Evolutionary conservation across 257 asterid genomes (phyloP), one percentile per base, ranked within the genome.

Genomic region (Nicotiana obtusifolia): DNA sequence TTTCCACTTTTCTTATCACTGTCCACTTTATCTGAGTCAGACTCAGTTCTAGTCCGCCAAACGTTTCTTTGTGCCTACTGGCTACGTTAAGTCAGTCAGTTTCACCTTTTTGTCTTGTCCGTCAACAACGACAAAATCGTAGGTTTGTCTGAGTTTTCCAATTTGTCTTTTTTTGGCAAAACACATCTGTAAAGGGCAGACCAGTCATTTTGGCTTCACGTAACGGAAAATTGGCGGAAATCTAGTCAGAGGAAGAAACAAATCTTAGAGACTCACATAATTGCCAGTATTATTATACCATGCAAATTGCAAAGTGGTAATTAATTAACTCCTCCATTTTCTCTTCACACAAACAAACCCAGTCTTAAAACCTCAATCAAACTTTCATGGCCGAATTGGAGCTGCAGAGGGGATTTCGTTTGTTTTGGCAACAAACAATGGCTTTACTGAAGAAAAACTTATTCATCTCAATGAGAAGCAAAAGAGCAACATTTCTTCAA

Each of bases 371-470:
- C 44, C 44, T 37, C 44, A 37, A 1, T 33, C 44, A 37, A 37
- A 33, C 7, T 37, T 1, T 37, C 2, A 37, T 37, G 44, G 44
- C 44, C 5, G 28, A 64, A 62, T 80, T 76, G 86, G 90, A 88
- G 44, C 31, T 88, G 60, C 71, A 20, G n/a, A 84, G 76, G 6
- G 89, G 89, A 52, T 28, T 88, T 59, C 67, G 87, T 28, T 84
- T 88, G 20, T 76, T 84, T 33, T 16, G 28, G 47, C 90, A 84
- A 26, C 90, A 88, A 83, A 41, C 60, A 7, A 13, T 20, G 17
- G 83, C 90, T 20, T 53, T 88, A 86, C 47, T 88, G 49, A 84
- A 67, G 86, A 88, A 88, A 56, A 88, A 88, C 77, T 54, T 28
- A n/a, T 30, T 84, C 7, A 82, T 88, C 15, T 53, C 89, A 26